These are phyloP conservation scores for Eucalyptus melliodora DNA, from an alignment of 345 rosid species.

Conservation along the genomic window DNA sequence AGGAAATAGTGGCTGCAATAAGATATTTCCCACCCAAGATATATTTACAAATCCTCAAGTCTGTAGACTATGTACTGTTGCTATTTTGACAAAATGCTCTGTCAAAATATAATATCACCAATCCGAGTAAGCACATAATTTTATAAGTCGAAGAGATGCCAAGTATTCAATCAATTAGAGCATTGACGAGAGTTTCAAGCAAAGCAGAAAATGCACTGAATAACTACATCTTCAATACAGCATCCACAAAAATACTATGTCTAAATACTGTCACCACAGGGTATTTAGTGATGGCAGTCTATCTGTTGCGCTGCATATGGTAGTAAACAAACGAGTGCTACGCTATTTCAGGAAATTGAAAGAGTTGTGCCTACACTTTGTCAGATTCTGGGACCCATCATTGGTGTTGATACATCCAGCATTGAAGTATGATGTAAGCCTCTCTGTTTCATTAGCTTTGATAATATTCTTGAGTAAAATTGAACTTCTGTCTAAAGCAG, in stretches of 20 bases:
- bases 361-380: constrained; percentile 41
- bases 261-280: not conserved
- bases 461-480: constrained; percentile 34
- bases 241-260: not conserved
- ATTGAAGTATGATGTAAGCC: constrained; percentile 45
- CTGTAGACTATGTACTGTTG: not conserved
- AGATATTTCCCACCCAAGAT: not conserved
- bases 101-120: not conserved
- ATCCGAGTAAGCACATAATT: not conserved
- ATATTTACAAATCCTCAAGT: not conserved
- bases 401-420: constrained; percentile 35
- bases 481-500: constrained; percentile 36
- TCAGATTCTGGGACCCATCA: constrained; percentile 29
- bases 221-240: not conserved
- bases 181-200: not conserved
- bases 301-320: not conserved
- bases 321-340: not conserved
- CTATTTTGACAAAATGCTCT: not conserved
- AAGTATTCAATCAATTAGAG: not conserved
- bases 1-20: not conserved
- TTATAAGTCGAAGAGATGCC: not conserved
- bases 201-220: not conserved
- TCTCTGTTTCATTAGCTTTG: constrained; percentile 46
- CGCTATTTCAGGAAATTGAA: not conserved
- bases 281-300: not conserved